Conservation (phyloP, 1,284 basidiomycete genomes). For the Erythrobasidium hasegawianum region DNA sequence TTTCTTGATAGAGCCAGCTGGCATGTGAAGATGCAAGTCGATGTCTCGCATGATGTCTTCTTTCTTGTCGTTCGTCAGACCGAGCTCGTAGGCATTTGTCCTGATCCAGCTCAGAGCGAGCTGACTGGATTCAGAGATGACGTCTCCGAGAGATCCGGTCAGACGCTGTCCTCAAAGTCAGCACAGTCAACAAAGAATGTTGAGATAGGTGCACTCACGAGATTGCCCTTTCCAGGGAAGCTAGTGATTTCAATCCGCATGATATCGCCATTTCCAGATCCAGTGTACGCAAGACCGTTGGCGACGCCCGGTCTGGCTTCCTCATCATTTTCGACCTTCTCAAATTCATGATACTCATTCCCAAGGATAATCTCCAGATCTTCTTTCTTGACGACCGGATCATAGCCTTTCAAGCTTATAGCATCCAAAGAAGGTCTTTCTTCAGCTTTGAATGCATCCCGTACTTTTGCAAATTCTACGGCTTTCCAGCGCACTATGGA, state of each 20-base stretch:
- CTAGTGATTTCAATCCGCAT: conserved; percentile 74
- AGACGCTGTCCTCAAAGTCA: conserved; percentile 7
- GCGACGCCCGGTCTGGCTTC: conserved; percentile 53
- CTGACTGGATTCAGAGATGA: conserved; percentile 84
- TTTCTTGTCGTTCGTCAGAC: conserved; percentile 63
- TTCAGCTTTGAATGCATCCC: conserved; percentile 53
- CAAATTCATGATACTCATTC: conserved; percentile 71
- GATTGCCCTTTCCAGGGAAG: conserved; percentile 64
- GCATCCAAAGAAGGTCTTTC: conserved; percentile 36
- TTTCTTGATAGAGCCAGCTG: conserved; percentile 75
- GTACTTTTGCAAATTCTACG: conserved; percentile 75
- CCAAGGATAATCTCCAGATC: conserved; percentile 84
- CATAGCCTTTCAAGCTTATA: conserved; percentile 55
- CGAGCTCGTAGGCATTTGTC: conserved; percentile 72
- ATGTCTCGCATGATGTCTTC: conserved; percentile 71
- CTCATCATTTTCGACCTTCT: conserved; percentile 67
- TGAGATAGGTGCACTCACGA: conserved; percentile 76
- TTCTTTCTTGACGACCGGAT: conserved; percentile 60
- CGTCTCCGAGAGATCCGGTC: conserved; percentile 52
- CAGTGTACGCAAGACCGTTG: conserved; percentile 81
- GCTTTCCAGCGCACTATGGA: conserved; percentile 79
- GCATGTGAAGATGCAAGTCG: conserved; percentile 71
- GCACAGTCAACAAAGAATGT: conserved; percentile 44
- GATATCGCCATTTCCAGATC: conserved; percentile 79
- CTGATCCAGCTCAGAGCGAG: conserved; percentile 68